Percentiles rank a stretch among this genome's conserved stretches.
These are phyloP conservation scores for Zygnema circumcarinatum DNA, from an alignment of 139 green algal species.

Conservation along the genomic window DNA sequence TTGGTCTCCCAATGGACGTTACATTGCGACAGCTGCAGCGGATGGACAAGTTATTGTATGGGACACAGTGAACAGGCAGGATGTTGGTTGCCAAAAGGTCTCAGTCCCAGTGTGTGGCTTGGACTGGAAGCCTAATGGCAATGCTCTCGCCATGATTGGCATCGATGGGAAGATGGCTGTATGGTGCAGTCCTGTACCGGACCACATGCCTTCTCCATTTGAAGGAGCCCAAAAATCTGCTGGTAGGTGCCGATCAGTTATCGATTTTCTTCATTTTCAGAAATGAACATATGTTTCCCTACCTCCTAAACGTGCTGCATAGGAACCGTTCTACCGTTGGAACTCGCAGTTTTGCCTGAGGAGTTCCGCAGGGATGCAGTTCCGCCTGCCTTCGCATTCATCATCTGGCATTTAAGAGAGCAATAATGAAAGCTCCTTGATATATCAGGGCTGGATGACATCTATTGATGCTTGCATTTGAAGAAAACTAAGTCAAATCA, in stretches of 20 bases:
- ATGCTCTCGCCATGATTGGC: slow-evolving; percentile 73
- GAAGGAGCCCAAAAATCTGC: background rate
- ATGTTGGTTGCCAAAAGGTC: slow-evolving; percentile 30
- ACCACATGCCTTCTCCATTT: slow-evolving; percentile 31
- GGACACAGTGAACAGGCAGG: slow-evolving; percentile 65
- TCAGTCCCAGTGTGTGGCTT: slow-evolving; percentile 60
- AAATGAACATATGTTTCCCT: no score
- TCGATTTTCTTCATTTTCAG: slow-evolving; percentile 34
- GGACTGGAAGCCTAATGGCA: slow-evolving; percentile 75
- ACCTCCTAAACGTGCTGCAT: no score
- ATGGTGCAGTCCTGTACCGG: slow-evolving; percentile 72
- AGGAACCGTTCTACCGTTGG: no score
- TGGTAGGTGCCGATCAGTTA: background rate
- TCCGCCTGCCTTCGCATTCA: no score
- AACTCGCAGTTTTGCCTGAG: no score
- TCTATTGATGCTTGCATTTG: no score
- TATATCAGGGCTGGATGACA: no score
- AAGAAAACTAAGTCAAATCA: no score
- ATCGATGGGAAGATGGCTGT: slow-evolving; percentile 70
- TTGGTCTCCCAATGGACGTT: slow-evolving; percentile 84
- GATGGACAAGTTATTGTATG: slow-evolving; percentile 77
- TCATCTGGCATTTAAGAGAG: no score
- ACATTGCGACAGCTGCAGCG: slow-evolving; percentile 69
- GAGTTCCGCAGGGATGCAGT: no score
- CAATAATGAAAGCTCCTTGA: no score